A percentile compares a stretch with the other conserved stretches of the same genome.
These are phyloP conservation scores for Lactuca sativa DNA, from an alignment of 129 eudicot species.

Conservation along the genomic window DNA sequence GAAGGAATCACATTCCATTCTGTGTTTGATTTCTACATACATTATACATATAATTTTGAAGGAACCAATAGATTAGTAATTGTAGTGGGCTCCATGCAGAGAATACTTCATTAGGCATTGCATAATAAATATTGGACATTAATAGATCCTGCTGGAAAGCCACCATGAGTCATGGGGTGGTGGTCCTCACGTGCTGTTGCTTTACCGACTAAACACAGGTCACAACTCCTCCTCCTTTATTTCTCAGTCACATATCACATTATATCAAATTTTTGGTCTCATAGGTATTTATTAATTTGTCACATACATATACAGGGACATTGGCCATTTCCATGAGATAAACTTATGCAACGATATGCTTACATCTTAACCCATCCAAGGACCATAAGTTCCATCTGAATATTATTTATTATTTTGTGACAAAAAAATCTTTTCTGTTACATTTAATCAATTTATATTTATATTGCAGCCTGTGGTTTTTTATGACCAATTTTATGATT, in stretches of 20 bases:
- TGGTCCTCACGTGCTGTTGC: slow-evolving; percentile 81
- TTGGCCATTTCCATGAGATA: slow-evolving; percentile 71
- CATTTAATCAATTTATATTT: not conserved
- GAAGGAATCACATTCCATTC: no score
- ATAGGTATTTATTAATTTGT: no score
- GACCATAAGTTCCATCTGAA: slow-evolving; percentile 39
- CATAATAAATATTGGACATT: slow-evolving; percentile 68
- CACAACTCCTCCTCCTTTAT: not conserved
- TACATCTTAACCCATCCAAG: slow-evolving; percentile 72
- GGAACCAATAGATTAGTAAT: no score
- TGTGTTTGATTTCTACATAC: no score
- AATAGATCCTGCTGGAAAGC: slow-evolving; percentile 67
- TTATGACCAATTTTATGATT: slow-evolving; percentile 65
- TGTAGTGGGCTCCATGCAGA: no score
- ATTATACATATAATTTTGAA: no score
- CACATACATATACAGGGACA: no score
- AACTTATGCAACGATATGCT: slow-evolving; percentile 69
- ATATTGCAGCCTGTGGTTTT: slow-evolving; percentile 55
- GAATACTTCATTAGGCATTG: slow-evolving; percentile 64
- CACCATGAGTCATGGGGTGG: slow-evolving; percentile 76
- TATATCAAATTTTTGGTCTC: no score
- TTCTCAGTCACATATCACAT: no score
- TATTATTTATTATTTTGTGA: not conserved
- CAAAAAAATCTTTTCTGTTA: not conserved
- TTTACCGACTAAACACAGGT: slow-evolving; percentile 82